Evolutionary conservation across 2,329 filamentous ascomycete species (phyloP).

Genomic region (Alternaria novae-zelandiae): DNA sequence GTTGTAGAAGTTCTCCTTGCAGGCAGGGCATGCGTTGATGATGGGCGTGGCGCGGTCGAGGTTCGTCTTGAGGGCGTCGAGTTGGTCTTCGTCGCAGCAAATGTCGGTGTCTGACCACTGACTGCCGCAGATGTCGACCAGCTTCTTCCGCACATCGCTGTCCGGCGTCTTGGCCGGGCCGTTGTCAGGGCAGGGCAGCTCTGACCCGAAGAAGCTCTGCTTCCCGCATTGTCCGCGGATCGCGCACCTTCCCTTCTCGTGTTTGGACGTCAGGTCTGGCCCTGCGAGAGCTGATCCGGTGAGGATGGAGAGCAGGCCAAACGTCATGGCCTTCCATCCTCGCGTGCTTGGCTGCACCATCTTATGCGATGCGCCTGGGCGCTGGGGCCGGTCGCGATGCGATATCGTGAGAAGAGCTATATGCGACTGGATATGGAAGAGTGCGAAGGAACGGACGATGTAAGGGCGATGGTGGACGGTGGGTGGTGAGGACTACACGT

Average conservation of each 20-base stretch:
- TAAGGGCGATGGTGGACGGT: background rate
- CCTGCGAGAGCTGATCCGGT: slow-evolving; percentile 36
- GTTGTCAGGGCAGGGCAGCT: slow-evolving; percentile 93
- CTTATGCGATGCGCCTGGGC: slow-evolving; percentile 18
- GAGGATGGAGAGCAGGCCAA: slow-evolving; percentile 38
- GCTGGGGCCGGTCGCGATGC: background rate
- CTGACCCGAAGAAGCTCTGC: slow-evolving; percentile 85
- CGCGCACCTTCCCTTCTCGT: slow-evolving; percentile 87
- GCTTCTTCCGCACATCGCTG: slow-evolving; percentile 72
- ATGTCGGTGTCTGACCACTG: slow-evolving; percentile 85
- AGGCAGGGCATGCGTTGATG: slow-evolving; percentile 92
- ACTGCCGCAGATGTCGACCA: slow-evolving; percentile 83
- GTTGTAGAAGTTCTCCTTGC: slow-evolving; percentile 98
- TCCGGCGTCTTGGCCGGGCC: slow-evolving; percentile 77
- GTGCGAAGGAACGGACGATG: background rate
- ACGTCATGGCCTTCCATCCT: slow-evolving; percentile 31
- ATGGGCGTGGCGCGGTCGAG: slow-evolving; percentile 86
- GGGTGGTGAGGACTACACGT: background rate
- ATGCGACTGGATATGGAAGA: background rate
- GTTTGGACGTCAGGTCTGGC: slow-evolving; percentile 58
- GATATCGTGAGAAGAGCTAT: background rate
- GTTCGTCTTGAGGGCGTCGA: slow-evolving; percentile 81
- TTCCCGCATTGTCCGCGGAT: slow-evolving; percentile 92
- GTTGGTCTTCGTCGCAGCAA: slow-evolving; percentile 83
- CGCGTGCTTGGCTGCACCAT: slow-evolving; percentile 33